A percentile compares a stretch with the other conserved stretches of the same genome.
phyloP scores from a whole-genome alignment of 1,284 basidiomycete genomes.

The Taiwanofungus camphoratus region DNA sequence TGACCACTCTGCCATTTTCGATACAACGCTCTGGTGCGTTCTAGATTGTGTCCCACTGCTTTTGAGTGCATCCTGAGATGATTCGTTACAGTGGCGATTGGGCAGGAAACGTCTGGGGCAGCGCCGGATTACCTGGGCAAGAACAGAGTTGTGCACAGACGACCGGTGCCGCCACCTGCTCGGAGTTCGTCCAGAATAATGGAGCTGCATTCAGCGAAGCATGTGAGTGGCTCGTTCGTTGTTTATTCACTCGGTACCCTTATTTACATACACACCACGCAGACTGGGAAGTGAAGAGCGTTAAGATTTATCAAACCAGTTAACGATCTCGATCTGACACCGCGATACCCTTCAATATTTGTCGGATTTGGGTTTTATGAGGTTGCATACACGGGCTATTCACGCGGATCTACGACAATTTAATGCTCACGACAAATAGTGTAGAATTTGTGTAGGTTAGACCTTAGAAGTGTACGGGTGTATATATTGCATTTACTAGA shows the following conservation, averaged over 20 bases:
- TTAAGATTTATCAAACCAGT: slow-evolving; percentile 55
- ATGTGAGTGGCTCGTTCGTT: slow-evolving; percentile 46
- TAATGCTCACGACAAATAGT: too few relatives aligned
- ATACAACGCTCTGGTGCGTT: slow-evolving; percentile 73
- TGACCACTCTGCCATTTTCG: slow-evolving; percentile 72
- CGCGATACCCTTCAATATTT: too few relatives aligned
- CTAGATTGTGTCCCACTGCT: slow-evolving; percentile 1
- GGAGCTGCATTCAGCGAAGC: slow-evolving; percentile 72
- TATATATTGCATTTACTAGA: too few relatives aligned
- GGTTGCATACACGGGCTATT: too few relatives aligned
- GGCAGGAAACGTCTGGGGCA: slow-evolving; percentile 75
- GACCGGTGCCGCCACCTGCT: slow-evolving; percentile 77
- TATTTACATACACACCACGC: slow-evolving; percentile 5
- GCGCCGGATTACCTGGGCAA: slow-evolving; percentile 70
- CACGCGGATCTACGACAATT: too few relatives aligned
- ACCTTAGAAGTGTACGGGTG: too few relatives aligned
- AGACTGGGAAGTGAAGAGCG: slow-evolving; percentile 76
- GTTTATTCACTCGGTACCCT: too few relatives aligned
- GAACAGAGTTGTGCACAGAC: slow-evolving; percentile 71
- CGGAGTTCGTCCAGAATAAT: slow-evolving; percentile 65
- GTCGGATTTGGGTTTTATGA: too few relatives aligned
- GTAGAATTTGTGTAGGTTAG: too few relatives aligned
- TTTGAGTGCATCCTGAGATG: background rate
- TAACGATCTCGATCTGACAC: too few relatives aligned
- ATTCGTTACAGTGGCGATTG: slow-evolving; percentile 66